Conservation (phyloP, 2,329 filamentous ascomycete genomes). For the Alternaria brassicicola region DNA sequence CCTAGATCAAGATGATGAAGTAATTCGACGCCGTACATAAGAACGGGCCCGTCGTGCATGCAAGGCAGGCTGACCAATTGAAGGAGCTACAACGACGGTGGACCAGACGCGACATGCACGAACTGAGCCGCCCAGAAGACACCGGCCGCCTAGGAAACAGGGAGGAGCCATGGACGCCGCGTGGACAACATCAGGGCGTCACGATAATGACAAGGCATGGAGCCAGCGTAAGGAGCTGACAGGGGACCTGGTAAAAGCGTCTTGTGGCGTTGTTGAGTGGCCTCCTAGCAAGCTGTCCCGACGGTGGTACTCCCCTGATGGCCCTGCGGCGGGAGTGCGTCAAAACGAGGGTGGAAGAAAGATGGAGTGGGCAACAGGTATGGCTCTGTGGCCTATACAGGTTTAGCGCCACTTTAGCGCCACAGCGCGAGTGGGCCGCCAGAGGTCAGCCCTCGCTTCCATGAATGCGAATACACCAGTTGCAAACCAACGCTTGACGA, state of each 20-base stretch:
- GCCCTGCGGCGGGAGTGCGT: constrained; percentile 18
- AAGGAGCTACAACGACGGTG: background rate
- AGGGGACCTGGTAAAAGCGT: constrained; percentile 20
- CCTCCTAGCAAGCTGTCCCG: constrained; percentile 3
- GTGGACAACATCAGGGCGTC: constrained; percentile 28
- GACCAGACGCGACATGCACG: constrained; percentile 22
- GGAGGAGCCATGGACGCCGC: constrained; percentile 34
- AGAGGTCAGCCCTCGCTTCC: constrained; percentile 20
- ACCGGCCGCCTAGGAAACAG: constrained; percentile 13
- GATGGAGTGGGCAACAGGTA: constrained; percentile 14
- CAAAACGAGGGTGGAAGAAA: constrained; percentile 9
- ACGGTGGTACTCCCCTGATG: constrained; percentile 11
- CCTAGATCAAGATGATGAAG: constrained; percentile 25
- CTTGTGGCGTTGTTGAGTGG: background rate
- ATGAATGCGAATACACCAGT: constrained; percentile 5
- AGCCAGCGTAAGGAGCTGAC: constrained; percentile 8
- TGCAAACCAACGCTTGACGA: constrained; percentile 14
- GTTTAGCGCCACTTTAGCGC: constrained; percentile 27
- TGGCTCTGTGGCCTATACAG: constrained; percentile 22
- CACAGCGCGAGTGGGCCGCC: constrained; percentile 12
- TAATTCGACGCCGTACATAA: constrained; percentile 21
- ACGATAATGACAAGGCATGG: constrained; percentile 26
- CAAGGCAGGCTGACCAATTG: constrained; percentile 20
- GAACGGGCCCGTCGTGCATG: constrained; percentile 18
- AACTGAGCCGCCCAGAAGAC: constrained; percentile 18